phyloP scores from a whole-genome alignment of 306 rosid species.

The Vigna mungo region DNA sequence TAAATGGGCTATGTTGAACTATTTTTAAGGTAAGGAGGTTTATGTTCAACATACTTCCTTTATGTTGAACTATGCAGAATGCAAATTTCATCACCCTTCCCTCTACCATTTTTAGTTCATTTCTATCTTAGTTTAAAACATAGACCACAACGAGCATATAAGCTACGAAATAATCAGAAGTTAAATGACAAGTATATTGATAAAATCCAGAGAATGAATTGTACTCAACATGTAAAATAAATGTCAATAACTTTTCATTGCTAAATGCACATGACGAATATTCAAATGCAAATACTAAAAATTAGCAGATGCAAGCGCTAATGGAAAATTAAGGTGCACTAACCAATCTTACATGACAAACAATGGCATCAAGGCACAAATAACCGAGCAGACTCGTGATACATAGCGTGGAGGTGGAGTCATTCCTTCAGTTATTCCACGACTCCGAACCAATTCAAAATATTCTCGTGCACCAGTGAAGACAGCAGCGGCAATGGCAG shows the following conservation, averaged over 20 bases:
- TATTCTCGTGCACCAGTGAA: slow-evolving; percentile 87
- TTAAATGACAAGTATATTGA: not conserved
- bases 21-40: not conserved
- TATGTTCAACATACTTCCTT: too few species aligned
- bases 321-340: slow-evolving; percentile 38
- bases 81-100: not conserved
- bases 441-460: slow-evolving; percentile 87
- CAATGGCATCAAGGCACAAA: slow-evolving; percentile 88
- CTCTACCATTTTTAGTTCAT: slow-evolving; percentile 8
- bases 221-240: slow-evolving; percentile 25
- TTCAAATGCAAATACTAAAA: slow-evolving; percentile 9
- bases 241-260: slow-evolving; percentile 12
- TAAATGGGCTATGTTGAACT: not conserved
- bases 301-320: slow-evolving; percentile 1
- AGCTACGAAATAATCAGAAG: not conserved
- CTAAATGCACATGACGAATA: slow-evolving; percentile 26
- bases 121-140: not conserved
- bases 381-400: slow-evolving; percentile 84
- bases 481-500: slow-evolving; percentile 71
- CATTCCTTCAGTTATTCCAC: slow-evolving; percentile 90
- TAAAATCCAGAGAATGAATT: slow-evolving; percentile 9
- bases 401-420: slow-evolving; percentile 95
- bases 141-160: not conserved
- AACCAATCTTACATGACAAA: slow-evolving; percentile 74
- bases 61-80: not conserved